phyloP scores from a whole-genome alignment of 2,329 filamentous ascomycete species.

The Metarhizium robertsii region DNA sequence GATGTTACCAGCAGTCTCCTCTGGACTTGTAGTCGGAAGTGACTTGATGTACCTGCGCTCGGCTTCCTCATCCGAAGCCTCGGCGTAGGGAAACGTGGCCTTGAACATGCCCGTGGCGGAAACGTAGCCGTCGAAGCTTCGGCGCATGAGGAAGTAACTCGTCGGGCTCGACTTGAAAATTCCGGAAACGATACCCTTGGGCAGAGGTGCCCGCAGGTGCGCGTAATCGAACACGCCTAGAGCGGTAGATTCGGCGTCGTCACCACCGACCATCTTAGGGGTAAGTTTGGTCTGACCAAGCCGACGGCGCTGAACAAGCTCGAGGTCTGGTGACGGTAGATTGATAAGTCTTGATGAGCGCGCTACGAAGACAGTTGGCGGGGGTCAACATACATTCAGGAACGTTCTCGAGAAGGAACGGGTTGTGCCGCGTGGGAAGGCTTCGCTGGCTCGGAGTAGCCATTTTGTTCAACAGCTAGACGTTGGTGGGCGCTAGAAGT shows the following conservation, averaged over 20 bases:
- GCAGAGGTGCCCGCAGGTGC: slow-evolving; percentile 84
- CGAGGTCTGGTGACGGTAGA: slow-evolving; percentile 41
- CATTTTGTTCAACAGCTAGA: slow-evolving; percentile 18
- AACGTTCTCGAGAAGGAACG: slow-evolving; percentile 54
- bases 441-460: slow-evolving; percentile 26
- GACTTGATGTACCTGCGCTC: slow-evolving; percentile 82
- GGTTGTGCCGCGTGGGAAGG: slow-evolving; percentile 55
- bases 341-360: slow-evolving; percentile 14
- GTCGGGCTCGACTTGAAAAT: slow-evolving; percentile 86
- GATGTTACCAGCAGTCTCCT: slow-evolving; percentile 93
- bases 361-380: slow-evolving; percentile 2
- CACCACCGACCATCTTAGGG: slow-evolving; percentile 68
- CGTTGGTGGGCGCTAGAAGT: background rate
- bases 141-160: slow-evolving; percentile 94
- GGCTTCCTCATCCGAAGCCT: slow-evolving; percentile 59
- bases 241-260: slow-evolving; percentile 62
- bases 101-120: slow-evolving; percentile 91
- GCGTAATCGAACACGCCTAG: slow-evolving; percentile 91
- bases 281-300: slow-evolving; percentile 88
- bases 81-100: slow-evolving; percentile 74
- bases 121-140: slow-evolving; percentile 75
- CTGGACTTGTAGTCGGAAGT: slow-evolving; percentile 68
- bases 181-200: slow-evolving; percentile 83
- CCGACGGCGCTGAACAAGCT: slow-evolving; percentile 74
- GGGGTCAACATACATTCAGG: slow-evolving; percentile 45